Evolutionary conservation across 1,139 yeast species (phyloP).

Genomic region (Pneumocystis murina): DNA sequence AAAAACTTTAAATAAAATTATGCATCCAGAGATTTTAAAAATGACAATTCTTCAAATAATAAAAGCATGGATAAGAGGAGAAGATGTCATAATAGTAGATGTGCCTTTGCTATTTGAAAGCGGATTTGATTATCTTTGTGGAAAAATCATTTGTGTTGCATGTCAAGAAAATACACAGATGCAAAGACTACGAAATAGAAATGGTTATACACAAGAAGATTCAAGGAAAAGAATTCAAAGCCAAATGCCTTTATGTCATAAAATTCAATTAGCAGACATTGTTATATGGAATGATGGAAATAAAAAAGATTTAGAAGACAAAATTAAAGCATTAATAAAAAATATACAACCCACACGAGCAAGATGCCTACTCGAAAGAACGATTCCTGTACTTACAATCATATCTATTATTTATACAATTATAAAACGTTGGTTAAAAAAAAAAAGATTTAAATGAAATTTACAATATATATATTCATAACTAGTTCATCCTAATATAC

Average conservation of each 20-base stretch:
- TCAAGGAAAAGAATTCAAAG: constrained; percentile 57
- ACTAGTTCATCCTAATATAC: background rate
- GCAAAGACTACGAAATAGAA: constrained; percentile 47
- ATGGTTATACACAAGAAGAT: constrained; percentile 45
- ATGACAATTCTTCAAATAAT: constrained; percentile 49
- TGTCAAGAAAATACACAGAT: constrained; percentile 48
- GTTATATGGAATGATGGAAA: constrained; percentile 51
- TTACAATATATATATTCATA: background rate
- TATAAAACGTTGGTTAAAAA: background rate
- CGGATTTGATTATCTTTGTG: constrained; percentile 56
- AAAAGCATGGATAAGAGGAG: constrained; percentile 37
- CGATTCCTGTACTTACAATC: constrained; percentile 4
- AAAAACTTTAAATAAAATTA: constrained; percentile 48
- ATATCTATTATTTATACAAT: background rate
- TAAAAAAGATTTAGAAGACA: constrained; percentile 25
- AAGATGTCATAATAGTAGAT: constrained; percentile 47
- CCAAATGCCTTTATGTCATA: constrained; percentile 55
- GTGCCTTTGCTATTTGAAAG: constrained; percentile 84
- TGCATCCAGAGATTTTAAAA: constrained; percentile 77
- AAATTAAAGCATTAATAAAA: constrained; percentile 6
- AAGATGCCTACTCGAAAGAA: constrained; percentile 9
- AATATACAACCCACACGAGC: constrained; percentile 9
- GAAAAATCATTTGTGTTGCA: constrained; percentile 50
- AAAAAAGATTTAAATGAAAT: background rate
- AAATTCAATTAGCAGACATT: constrained; percentile 46